Conservation (phyloP, 2,329 filamentous ascomycete species). For the Ceratocystis lukuohia region DNA sequence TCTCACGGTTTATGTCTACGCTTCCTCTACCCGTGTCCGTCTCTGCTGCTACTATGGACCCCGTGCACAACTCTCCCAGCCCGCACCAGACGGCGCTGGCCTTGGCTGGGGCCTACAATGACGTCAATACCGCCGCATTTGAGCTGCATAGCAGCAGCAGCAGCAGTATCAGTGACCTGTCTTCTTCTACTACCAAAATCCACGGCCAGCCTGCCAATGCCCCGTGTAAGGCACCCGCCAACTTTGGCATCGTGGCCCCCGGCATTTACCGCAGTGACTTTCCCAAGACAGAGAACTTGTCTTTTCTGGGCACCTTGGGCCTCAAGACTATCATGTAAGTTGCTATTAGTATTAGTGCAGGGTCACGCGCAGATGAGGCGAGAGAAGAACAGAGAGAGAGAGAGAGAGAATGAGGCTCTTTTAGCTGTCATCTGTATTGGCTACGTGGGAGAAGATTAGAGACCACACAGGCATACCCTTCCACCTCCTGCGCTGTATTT, state of each 20-base stretch:
- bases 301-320: constrained; percentile 51
- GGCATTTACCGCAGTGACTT: constrained; percentile 75
- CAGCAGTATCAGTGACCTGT: neutral
- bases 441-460: too few relatives aligned
- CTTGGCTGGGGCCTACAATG: neutral
- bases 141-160: neutral
- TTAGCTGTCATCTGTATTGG: too few relatives aligned
- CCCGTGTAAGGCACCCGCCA: constrained; percentile 37
- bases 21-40: neutral
- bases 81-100: neutral
- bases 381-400: neutral
- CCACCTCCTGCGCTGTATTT: neutral
- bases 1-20: neutral
- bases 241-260: constrained; percentile 63
- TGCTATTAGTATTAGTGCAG: neutral
- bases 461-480: too few relatives aligned
- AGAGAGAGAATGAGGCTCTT: neutral
- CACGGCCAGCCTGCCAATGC: neutral
- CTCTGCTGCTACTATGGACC: neutral
- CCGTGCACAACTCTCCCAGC: neutral
- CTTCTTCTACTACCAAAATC: neutral
- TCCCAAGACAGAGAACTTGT: constrained; percentile 56
- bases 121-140: neutral
- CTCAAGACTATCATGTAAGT: constrained; percentile 70
- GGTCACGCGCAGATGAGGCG: neutral